Base-by-base conservation (phyloP, 345 rosid species). In the Populus simonii region DNA sequence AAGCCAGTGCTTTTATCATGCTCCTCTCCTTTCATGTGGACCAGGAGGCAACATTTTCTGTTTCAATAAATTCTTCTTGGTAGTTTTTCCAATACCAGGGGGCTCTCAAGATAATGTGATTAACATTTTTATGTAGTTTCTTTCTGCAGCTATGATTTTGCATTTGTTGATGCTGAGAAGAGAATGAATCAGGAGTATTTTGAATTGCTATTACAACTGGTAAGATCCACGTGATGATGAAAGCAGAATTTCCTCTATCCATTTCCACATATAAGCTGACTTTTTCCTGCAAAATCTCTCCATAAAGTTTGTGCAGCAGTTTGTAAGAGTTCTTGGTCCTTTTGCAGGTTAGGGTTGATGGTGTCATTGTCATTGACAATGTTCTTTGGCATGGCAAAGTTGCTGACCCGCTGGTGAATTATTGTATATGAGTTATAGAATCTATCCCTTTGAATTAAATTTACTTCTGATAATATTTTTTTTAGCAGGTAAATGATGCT, bases 301-400 rank as follows among this genome's bases (percentile, higher is more conserved):
- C 6, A 17, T 61, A 12, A 23, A 68, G 69, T 70, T 41, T 63
- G 66, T 59, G 53, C 78, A 41, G 41, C 33, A n/a, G 53, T 47
- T 13, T 68, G 59, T 61, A 43, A 70, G 74, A 57, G 31, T 72
- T 47, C 33, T 61, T 67, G 11, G 62, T 78, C 79, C 31, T 15
- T 57, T 72, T 49, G 62, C 85, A 93, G 99, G 93, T 95, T 74
- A 87, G 90, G 83, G 86, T 83, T 77, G 97, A 94, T 73, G 99
- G 99, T 78, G 80, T 93, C 78, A 92, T 95, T 29, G 92, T 90
- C 80, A 75, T 92, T 53, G 99, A 95, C 81, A 95, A 95, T 87
- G 99, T 95, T 70, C 97, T 95, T 81, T 95, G 98, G 98, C 94
- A 93, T 53, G 99, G 97, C 72, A 89, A 89, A 83, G 99, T 95